These are phyloP conservation scores for Sechiopsis laciniata DNA, from an alignment of 306 rosid species.

Conservation along the genomic window DNA sequence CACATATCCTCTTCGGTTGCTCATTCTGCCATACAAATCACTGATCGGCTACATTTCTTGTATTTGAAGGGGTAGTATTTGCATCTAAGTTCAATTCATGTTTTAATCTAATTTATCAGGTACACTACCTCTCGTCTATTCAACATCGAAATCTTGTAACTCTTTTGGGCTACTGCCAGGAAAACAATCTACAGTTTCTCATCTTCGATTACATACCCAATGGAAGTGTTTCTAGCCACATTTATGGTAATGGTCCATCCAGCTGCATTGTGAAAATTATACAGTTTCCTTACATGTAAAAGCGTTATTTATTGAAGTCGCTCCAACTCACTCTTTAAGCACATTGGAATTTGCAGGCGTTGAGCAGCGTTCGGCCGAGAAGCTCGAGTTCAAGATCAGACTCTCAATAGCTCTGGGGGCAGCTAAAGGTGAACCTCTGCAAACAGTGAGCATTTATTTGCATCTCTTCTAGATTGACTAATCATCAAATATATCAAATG, in stretches of 20 bases:
- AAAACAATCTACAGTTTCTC: conserved; percentile 74
- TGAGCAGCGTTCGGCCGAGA: conserved; percentile 49
- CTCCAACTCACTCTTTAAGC: conserved; percentile 9
- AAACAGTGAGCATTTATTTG: conserved; percentile 99
- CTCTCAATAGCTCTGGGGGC: conserved; percentile 89
- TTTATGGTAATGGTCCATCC: conserved; percentile 66
- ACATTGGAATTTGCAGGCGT: conserved; percentile 39
- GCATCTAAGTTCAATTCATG: conserved; percentile 18
- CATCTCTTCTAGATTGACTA: conserved; percentile 54
- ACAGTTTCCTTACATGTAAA: conserved; percentile 6
- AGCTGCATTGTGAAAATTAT: conserved; percentile 15
- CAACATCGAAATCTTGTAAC: conserved; percentile 68
- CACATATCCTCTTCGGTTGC: neutral
- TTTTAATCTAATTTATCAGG: conserved; percentile 51
- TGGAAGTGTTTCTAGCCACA: conserved; percentile 88
- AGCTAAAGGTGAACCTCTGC: conserved; percentile 99
- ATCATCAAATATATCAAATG: conserved; percentile 15
- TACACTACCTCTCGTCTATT: conserved; percentile 69
- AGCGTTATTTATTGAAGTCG: neutral
- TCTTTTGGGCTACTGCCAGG: conserved; percentile 96
- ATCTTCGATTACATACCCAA: conserved; percentile 76
- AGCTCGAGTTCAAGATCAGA: conserved; percentile 84
- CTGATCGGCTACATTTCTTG: neutral
- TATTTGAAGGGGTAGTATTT: neutral
- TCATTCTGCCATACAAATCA: neutral